These are phyloP conservation scores for Cochlearia excelsa DNA, from an alignment of 345 rosid genomes.

Conservation along the genomic window DNA sequence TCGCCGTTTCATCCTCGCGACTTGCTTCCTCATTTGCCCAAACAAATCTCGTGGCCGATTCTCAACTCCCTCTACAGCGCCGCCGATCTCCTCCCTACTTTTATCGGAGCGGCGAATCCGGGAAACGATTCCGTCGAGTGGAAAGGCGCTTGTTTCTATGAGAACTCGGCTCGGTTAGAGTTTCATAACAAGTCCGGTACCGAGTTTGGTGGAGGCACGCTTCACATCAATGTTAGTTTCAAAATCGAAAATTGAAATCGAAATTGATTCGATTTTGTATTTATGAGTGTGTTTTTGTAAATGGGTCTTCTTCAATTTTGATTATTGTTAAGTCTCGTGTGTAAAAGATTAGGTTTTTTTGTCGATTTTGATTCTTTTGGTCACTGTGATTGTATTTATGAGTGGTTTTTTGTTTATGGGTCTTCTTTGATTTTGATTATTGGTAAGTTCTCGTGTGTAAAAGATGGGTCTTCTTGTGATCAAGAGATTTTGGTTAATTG, in stretches of 20 bases:
- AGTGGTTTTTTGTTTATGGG: neutral
- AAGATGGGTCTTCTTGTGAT: no score
- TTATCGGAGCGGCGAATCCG: constrained; percentile 65
- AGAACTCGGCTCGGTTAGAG: constrained; percentile 78
- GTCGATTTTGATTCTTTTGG: no score
- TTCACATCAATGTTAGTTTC: constrained; percentile 47
- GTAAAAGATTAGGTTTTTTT: no score
- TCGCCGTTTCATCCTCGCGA: constrained; percentile 68
- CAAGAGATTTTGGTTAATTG: no score
- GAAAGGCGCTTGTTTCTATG: constrained; percentile 94
- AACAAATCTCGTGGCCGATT: constrained; percentile 77
- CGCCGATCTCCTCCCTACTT: constrained; percentile 74
- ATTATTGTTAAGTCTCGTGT: no score
- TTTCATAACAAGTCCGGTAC: constrained; percentile 76
- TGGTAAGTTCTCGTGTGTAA: no score
- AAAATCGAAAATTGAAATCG: neutral
- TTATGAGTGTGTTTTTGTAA: neutral
- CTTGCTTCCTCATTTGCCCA: constrained; percentile 68
- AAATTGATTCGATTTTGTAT: neutral
- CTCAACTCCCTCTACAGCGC: constrained; percentile 62
- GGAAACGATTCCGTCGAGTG: constrained; percentile 45
- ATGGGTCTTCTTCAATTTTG: constrained; percentile 25
- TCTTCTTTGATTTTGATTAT: constrained; percentile 19
- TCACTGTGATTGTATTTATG: neutral
- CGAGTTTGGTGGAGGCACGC: constrained; percentile 90